Percentiles rank a stretch among this genome's conserved stretches.
phyloP scores from a whole-genome alignment of 2,329 filamentous ascomycete species.

The Hymenoscyphus scutula region DNA sequence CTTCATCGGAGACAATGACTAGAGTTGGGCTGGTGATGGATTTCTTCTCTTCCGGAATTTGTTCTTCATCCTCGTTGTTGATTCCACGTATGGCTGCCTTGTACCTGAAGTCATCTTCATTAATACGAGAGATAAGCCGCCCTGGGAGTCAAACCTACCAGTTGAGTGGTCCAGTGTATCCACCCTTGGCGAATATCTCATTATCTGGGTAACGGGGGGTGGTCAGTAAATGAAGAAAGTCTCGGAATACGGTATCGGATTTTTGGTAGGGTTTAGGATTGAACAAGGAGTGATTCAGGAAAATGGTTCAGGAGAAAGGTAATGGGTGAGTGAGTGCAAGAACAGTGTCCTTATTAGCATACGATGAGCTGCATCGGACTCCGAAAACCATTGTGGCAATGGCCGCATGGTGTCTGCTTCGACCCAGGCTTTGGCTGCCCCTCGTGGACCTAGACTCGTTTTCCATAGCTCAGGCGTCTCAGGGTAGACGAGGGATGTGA shows the following conservation, averaged over 20 bases:
- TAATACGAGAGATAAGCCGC: neutral
- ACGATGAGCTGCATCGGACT: conserved; percentile 3
- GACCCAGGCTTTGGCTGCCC: neutral
- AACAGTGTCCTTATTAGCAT: no score
- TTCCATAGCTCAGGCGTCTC: neutral
- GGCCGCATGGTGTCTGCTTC: neutral
- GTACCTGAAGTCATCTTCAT: neutral
- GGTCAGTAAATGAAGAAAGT: no score
- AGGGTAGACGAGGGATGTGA: conserved; percentile 5
- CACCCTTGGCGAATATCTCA: neutral
- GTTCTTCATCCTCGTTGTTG: neutral
- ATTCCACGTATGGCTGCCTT: conserved; percentile 1
- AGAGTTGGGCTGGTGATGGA: conserved; percentile 2
- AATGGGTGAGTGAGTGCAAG: no score
- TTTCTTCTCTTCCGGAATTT: conserved; percentile 1
- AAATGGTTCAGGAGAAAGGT: no score
- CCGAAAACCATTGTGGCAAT: conserved; percentile 2
- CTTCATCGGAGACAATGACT: conserved; percentile 6
- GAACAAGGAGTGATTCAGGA: no score
- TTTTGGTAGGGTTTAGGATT: no score
- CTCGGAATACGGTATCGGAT: no score
- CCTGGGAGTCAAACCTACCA: neutral
- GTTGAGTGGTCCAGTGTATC: conserved; percentile 1
- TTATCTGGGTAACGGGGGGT: no score
- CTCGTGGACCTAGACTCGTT: neutral